Percentiles rank a stretch among this genome's conserved stretches.
phyloP scores from a whole-genome alignment of 495 filamentous ascomycete species.

The Cercophora newfieldiana region DNA sequence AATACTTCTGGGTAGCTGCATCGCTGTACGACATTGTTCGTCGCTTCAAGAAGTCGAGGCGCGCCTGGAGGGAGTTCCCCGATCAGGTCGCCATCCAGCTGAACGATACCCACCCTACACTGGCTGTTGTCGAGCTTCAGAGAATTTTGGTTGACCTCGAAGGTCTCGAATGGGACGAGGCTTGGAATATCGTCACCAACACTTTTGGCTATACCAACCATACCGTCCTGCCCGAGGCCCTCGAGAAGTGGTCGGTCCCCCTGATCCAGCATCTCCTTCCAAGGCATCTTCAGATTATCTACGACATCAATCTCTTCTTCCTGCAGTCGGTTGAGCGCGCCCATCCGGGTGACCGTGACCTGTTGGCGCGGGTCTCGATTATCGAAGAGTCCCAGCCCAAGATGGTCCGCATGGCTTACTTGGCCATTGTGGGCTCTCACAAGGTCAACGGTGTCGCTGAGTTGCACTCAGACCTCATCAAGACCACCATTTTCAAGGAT shows the following conservation, averaged over 20 bases:
- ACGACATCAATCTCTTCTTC: constrained; percentile 96
- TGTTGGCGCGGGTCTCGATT: constrained; percentile 84
- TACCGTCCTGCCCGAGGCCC: constrained; percentile 92
- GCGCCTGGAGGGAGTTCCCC: constrained; percentile 87
- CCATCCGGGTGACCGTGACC: constrained; percentile 86
- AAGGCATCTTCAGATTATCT: constrained; percentile 95
- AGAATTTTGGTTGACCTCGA: constrained; percentile 89
- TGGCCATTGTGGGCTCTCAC: constrained; percentile 96
- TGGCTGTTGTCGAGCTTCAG: constrained; percentile 93
- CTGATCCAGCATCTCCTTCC: constrained; percentile 90
- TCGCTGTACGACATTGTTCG: constrained; percentile 95
- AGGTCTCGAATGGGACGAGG: constrained; percentile 89
- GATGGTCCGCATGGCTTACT: constrained; percentile 94
- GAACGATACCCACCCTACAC: constrained; percentile 95
- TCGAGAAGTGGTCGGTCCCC: constrained; percentile 98
- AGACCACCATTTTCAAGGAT: constrained; percentile 98
- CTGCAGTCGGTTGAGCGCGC: constrained; percentile 82
- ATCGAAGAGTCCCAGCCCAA: constrained; percentile 98
- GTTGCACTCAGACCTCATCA: constrained; percentile 93
- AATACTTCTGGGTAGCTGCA: constrained; percentile 99
- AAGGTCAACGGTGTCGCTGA: constrained; percentile 99
- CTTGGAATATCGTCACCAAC: constrained; percentile 73
- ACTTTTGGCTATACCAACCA: constrained; percentile 97
- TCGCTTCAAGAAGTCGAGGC: constrained; percentile 94
- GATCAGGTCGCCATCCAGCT: constrained; percentile 96